A percentile compares a stretch with the other conserved stretches of the same genome.
These are phyloP conservation scores for Quercus variabilis DNA, from an alignment of 306 rosid genomes.

Conservation along the genomic window DNA sequence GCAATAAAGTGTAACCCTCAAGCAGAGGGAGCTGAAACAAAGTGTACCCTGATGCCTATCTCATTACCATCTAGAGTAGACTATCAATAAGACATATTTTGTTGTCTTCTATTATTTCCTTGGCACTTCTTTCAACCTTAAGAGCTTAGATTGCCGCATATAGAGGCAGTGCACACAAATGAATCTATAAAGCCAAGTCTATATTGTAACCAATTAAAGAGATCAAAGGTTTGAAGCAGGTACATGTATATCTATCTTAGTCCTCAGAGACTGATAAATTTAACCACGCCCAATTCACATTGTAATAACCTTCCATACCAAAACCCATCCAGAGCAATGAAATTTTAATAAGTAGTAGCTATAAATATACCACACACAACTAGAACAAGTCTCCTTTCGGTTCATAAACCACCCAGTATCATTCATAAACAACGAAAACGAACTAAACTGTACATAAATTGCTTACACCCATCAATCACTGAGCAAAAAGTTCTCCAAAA, in stretches of 20 bases:
- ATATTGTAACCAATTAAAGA: not conserved
- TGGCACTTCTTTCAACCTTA: not conserved
- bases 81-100: not conserved
- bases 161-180: not conserved
- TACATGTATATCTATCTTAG: too few species aligned
- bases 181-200: not conserved
- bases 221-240: not conserved
- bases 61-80: not conserved
- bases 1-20: not conserved
- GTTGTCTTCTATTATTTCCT: not conserved
- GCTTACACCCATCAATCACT: slow-evolving; percentile 6
- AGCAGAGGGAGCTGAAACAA: not conserved
- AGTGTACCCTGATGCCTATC: not conserved
- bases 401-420: not conserved
- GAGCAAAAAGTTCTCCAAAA: not conserved
- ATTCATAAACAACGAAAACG: not conserved
- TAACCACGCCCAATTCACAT: not conserved
- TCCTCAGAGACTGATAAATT: not conserved
- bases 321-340: not conserved
- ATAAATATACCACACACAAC: slow-evolving; percentile 2
- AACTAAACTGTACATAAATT: slow-evolving; percentile 3
- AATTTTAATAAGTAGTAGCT: not conserved
- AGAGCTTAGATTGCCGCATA: not conserved
- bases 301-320: not conserved
- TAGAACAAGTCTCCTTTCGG: not conserved